Evolutionary conservation across 768 basidiomycete species (phyloP).

Genomic region (Neoboletus brunneissimus): DNA sequence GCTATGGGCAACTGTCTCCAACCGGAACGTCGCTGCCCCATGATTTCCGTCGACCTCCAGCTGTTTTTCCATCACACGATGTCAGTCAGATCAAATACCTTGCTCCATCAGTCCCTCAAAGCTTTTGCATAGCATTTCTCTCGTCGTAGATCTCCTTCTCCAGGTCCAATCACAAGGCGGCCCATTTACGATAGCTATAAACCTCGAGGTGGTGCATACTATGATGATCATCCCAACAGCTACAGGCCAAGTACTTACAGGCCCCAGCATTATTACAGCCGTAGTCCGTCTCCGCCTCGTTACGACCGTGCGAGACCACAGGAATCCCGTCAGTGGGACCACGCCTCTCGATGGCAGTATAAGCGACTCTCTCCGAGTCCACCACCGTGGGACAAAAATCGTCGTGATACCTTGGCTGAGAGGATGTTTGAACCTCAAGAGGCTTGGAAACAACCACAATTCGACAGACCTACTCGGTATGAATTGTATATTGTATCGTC

Average conservation of each 20-base stretch:
- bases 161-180: conserved; percentile 42
- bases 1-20: conserved; percentile 28
- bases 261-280: conserved; percentile 37
- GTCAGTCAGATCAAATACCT: conserved; percentile 28
- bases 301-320: conserved; percentile 40
- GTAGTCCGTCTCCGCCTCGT: conserved; percentile 54
- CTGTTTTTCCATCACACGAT: conserved; percentile 28
- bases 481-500: conserved; percentile 39
- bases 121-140: conserved; percentile 23
- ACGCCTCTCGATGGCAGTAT: conserved; percentile 43
- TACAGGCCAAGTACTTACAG: conserved; percentile 43
- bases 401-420: conserved; percentile 41
- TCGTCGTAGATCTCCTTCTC: conserved; percentile 50
- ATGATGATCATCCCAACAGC: conserved; percentile 41
- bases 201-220: conserved; percentile 37
- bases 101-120: conserved; percentile 18
- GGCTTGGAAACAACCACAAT: conserved; percentile 61
- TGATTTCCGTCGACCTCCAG: conserved; percentile 29
- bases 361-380: conserved; percentile 41
- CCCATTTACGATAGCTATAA: conserved; percentile 53
- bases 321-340: conserved; percentile 49
- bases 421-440: conserved; percentile 75
- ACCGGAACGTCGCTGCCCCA: conserved; percentile 22
- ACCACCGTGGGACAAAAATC: conserved; percentile 30
- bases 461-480: conserved; percentile 40